Evolutionary conservation across 768 basidiomycete genomes (phyloP).

Genomic region (Russula dissimulans): DNA sequence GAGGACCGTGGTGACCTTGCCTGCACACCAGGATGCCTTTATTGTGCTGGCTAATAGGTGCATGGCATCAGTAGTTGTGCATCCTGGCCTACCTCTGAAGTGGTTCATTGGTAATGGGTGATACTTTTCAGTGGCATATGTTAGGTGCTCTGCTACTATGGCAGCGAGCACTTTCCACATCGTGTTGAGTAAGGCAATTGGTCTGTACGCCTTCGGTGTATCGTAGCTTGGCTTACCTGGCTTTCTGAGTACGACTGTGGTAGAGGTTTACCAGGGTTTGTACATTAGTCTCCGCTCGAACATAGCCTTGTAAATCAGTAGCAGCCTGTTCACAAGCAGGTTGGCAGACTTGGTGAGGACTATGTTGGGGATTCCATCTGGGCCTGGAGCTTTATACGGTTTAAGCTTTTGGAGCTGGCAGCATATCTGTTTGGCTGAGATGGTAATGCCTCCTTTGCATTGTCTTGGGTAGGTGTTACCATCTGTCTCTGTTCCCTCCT

Average conservation of each 20-base stretch:
- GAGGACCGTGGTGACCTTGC: background rate
- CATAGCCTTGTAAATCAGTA: background rate
- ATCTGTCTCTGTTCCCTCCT: no score
- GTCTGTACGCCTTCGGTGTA: background rate
- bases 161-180: no score
- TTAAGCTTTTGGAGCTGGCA: background rate
- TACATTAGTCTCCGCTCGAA: background rate
- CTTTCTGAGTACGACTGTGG: background rate
- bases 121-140: background rate
- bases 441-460: no score
- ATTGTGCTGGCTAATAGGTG: background rate
- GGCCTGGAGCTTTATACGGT: background rate
- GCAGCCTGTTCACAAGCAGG: background rate
- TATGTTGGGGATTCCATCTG: background rate
- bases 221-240: background rate
- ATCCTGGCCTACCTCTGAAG: background rate
- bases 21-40: background rate
- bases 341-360: background rate
- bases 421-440: no score
- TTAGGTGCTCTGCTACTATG: background rate
- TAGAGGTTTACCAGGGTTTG: background rate
- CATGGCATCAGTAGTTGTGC: background rate
- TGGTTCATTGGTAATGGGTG: background rate
- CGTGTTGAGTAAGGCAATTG: no score
- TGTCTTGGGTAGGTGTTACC: no score